Percentiles rank a stretch among this genome's conserved stretches.
Conservation (phyloP, 169 alveolate genomes). For the Eimeria sp. region DNA sequence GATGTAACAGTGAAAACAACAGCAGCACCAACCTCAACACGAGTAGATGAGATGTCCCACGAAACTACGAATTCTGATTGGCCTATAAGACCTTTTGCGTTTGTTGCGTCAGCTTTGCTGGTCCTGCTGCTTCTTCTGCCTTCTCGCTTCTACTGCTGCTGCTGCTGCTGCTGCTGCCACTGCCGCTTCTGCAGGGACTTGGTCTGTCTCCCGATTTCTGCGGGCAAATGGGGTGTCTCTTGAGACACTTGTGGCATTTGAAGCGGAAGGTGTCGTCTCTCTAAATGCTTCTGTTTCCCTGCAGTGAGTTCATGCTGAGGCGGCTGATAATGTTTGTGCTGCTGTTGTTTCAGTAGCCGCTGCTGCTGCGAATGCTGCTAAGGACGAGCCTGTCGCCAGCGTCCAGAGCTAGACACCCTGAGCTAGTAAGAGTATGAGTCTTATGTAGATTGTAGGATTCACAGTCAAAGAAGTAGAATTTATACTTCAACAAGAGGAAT, state of each 20-base stretch:
- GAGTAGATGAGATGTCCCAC: not conserved
- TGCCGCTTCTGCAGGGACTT: conserved; percentile 46
- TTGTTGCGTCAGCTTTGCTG: not conserved
- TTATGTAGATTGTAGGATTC: not conserved
- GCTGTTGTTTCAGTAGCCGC: not conserved
- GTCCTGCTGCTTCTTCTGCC: not conserved
- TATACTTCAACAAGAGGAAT: not conserved
- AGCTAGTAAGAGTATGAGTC: not conserved
- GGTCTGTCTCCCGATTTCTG: conserved; percentile 65
- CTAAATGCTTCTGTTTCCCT: conserved; percentile 17
- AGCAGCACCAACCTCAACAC: not conserved
- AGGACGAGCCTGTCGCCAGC: not conserved
- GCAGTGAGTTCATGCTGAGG: conserved; percentile 9
- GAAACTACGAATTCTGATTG: not conserved
- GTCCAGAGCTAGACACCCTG: not conserved
- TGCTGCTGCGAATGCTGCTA: not conserved
- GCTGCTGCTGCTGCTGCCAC: not conserved
- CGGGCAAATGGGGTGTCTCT: conserved; percentile 51
- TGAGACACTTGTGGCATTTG: conserved; percentile 49
- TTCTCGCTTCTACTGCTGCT: not conserved
- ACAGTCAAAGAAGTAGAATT: not conserved
- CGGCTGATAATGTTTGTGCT: not conserved
- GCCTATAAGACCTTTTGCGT: not conserved
- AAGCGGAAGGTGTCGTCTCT: conserved; percentile 48
- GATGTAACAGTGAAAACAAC: not conserved